A percentile compares a stretch with the other conserved stretches of the same genome.
Evolutionary conservation across 2,329 filamentous ascomycete species (phyloP).

Genomic region (Capronia coronata): DNA sequence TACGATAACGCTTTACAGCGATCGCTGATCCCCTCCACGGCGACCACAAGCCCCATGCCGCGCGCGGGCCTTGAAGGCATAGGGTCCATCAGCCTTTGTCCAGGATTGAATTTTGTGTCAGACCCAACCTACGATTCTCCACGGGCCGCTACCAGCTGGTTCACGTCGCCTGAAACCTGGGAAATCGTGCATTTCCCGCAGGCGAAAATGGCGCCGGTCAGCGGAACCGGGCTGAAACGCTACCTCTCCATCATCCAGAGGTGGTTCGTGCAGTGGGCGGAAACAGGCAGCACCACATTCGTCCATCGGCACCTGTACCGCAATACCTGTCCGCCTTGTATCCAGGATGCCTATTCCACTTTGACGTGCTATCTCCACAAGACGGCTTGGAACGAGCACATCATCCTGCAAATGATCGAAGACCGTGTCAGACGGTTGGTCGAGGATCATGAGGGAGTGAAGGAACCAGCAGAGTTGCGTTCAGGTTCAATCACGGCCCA

Average conservation of each 20-base stretch:
- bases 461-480: no score
- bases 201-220: background rate
- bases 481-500: no score
- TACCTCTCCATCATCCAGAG: slow-evolving; percentile 8
- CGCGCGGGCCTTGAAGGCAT: no score
- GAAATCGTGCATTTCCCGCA: background rate
- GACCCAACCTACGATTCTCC: no score
- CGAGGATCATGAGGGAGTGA: background rate
- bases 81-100: no score
- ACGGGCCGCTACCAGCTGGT: no score
- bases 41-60: no score
- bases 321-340: slow-evolving; percentile 27
- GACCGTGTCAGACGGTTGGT: background rate
- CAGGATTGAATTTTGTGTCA: no score
- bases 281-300: slow-evolving; percentile 31
- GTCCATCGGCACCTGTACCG: slow-evolving; percentile 33
- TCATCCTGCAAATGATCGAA: background rate
- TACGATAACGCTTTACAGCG: no score
- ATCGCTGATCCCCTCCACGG: no score
- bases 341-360: slow-evolving; percentile 32
- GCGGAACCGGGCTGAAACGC: background rate
- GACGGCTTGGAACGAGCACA: background rate
- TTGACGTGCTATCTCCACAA: slow-evolving; percentile 2
- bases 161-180: no score
- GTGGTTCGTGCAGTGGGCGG: slow-evolving; percentile 31